Evolutionary conservation across 345 rosid genomes (phyloP), one percentile per base, ranked within the genome.

Genomic region (Corymbia maculata): DNA sequence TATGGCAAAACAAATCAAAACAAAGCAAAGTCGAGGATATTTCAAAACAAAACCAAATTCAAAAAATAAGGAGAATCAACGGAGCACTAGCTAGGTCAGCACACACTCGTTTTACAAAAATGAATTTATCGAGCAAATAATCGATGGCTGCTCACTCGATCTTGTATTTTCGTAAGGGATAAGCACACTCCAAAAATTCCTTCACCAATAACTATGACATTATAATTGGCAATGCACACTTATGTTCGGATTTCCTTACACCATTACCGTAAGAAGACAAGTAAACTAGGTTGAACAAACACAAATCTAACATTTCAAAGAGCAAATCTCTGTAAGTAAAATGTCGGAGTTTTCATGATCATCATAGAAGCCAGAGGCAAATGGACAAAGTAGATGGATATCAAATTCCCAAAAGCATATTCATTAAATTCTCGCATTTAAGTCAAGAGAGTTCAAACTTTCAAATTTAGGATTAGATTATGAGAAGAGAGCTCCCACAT

Each of bases 191-290:
- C 1, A 1, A 22, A 55, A 55, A 55, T 55, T 55, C 24, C 2
- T 55, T 55, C 0, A 21, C 5, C 9, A 55, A 55, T 55, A 55
- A 55, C 28, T 55, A 55, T 22, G 13, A 22, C 9, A 2, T 22
- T 55, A 28, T 55, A 5, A 22, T 28, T 22, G 2, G 4, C 4
- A 0, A 2, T 55, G 28, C 28, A 55, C 0, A 1, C 21, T 55
- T 22, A 9, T 21, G 13, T 55, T 24, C 1, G 24, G 2, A 5
- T 22, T 55, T 55, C 13, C 24, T 55, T 21, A 55, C 6, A 5
- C 28, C 61, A 47, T 55, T 55, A 8, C 9, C 6, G 24, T 55
- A 55, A 22, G 2, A 55, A 55, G 42, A 36, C 42, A 36, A 36
- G 2, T 36, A 36, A 36, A 36, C 2, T 4, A 36, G 24, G 28